Percentiles rank a stretch among this genome's conserved stretches.
Evolutionary conservation across 176 grass and related monocot genomes (phyloP).

Genomic region (Stipa capillata): DNA sequence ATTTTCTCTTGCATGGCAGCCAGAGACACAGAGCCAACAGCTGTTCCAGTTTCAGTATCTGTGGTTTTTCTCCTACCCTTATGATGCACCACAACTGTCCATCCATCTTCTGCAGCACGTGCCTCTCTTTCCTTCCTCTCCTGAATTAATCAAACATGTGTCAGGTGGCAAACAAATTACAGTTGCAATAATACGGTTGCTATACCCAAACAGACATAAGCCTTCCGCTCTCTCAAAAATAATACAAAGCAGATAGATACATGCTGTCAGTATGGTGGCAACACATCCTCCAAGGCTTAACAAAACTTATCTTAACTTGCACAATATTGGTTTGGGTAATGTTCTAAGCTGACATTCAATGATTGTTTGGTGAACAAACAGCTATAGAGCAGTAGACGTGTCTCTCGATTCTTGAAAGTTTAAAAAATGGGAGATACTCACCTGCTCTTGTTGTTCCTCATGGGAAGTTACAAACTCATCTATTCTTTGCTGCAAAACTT

Average conservation of each 20-base stretch:
- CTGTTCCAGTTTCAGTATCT: slow-evolving; percentile 77
- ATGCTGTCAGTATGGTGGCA: background rate
- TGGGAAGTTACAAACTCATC: slow-evolving; percentile 84
- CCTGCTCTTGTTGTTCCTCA: slow-evolving; percentile 79
- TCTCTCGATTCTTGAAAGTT: background rate
- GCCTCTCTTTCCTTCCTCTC: slow-evolving; percentile 89
- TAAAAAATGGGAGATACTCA: slow-evolving; percentile 15
- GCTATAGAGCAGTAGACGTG: background rate
- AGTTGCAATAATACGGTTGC: background rate
- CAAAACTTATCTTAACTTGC: background rate
- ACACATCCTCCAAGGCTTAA: background rate
- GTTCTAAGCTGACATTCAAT: background rate
- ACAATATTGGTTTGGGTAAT: background rate
- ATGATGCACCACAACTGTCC: slow-evolving; percentile 92
- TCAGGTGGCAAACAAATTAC: background rate
- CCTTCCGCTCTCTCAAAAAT: slow-evolving; percentile 3
- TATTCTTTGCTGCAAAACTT: slow-evolving; percentile 73
- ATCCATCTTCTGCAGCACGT: slow-evolving; percentile 61
- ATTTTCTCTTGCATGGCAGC: slow-evolving; percentile 85
- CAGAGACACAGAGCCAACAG: slow-evolving; percentile 78
- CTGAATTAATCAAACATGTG: slow-evolving; percentile 43
- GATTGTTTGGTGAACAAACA: background rate
- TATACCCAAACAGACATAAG: background rate
- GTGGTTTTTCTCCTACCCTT: slow-evolving; percentile 96
- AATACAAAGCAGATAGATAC: background rate